Evolutionary conservation across 176 grass and related monocot species (phyloP), one percentile per base, ranked within the genome.

Genomic region (Paspalum notatum): DNA sequence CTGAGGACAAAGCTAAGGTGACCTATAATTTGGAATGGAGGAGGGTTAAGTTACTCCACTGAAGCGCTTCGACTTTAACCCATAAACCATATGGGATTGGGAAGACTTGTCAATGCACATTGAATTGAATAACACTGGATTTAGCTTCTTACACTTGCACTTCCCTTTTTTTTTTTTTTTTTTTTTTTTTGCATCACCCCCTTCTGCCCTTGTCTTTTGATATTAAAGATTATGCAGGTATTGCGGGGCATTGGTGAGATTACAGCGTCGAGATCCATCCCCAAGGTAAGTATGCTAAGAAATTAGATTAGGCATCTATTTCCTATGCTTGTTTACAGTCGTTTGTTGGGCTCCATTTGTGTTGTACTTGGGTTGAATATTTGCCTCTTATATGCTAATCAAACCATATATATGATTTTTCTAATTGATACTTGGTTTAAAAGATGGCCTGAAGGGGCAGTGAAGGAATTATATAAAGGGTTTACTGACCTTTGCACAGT

Each of bases 171-270:
- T 32, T 62, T 12, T 14, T 27, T 12, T 62, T 62, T 32, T 62
- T n/a, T n/a, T 12, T 14, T 27, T 12, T 62, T 62, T 32, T 62
- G 12, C 25, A 62, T 62, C 24, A 62, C 27, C 21, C 22, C 21
- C n/a, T 59, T 51, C 41, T 40, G 62, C 46, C 52, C 60, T 81
- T 82, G 4, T 17, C 51, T 71, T 50, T 38, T 85, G 78, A 97
- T 16, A 68, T 55, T 68, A 57, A 85, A 74, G 5, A 12, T 80
- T 38, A 18, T 85, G 68, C 86, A 97, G 95, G 90, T 97, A 70
- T 79, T 97, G 72, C 80, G 80, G 48, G 95, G 92, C 24, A 89
- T 97, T 75, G 89, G 95, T 76, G 95, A 97, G 69, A 92, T 50
- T 68, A 87, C 94, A 89, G 87, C 87, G 60, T 92, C 95, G 59